Evolutionary conservation across 805 yeast genomes (phyloP).

Genomic region (Cyberlindnera amylophila): DNA sequence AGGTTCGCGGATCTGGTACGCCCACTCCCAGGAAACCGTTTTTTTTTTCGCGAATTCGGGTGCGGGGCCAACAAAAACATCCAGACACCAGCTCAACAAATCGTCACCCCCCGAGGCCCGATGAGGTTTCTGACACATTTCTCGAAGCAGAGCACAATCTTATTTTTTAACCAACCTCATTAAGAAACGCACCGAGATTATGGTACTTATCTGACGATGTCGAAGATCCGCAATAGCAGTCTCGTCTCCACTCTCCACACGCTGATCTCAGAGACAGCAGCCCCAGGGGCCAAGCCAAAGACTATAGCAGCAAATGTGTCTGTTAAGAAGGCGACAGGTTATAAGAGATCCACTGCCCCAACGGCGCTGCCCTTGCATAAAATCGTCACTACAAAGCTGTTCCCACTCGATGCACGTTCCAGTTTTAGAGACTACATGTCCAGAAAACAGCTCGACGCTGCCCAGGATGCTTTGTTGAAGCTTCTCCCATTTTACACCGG

Average conservation of each 20-base stretch:
- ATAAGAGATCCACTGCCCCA: conserved; percentile 59
- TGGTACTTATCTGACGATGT: conserved; percentile 1
- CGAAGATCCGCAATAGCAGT: conserved; percentile 10
- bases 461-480: conserved; percentile 45
- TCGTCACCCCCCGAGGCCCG: too few species aligned
- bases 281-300: conserved; percentile 12
- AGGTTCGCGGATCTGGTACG: too few species aligned
- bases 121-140: too few species aligned
- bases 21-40: too few species aligned
- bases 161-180: too few species aligned
- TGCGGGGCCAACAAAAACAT: too few species aligned
- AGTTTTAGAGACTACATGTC: conserved; percentile 49
- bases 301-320: conserved; percentile 5
- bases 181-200: too few species aligned
- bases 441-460: conserved; percentile 35
- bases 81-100: too few species aligned
- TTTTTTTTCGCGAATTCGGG: too few species aligned
- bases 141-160: too few species aligned
- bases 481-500: conserved; percentile 43
- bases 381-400: conserved; percentile 42
- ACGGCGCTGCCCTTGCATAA: conserved; percentile 59
- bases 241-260: conserved; percentile 9
- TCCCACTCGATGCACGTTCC: conserved; percentile 53
- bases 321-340: conserved; percentile 19
- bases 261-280: conserved; percentile 15